Base-by-base conservation (phyloP, 768 basidiomycete species). In the Leucosporidium creatinivorum region DNA sequence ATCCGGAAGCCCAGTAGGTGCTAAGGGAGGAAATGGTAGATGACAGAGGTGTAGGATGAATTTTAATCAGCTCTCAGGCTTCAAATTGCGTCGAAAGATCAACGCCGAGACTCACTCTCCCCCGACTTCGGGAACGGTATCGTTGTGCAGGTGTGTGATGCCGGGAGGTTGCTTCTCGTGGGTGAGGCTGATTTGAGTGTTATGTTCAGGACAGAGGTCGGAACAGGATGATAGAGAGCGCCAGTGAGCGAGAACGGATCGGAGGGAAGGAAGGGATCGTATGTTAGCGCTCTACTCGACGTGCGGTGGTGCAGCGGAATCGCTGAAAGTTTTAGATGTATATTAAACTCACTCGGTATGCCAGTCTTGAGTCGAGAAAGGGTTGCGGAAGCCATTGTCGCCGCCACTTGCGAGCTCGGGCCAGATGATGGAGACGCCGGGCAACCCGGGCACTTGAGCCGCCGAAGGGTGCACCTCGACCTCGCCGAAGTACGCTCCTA, bases 81-180 rank as follows among this genome's bases (percentile, higher is more conserved):
- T 21, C 7, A 21, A 17, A 28, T 13, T 10, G n/a, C 8, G 39
- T 13, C 2, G 15, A 15, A 44, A 17, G 15, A 17, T 13, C 8
- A 44, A 44, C 39, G 39, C 39, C 39, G 39, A 44, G 13, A 44
- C 39, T 44, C 39, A 9, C 23, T 56, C 52, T 1, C 52, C 62
- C 1, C 62, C 62, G 13, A 55, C 52, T 4, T 48, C 21, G 3
- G 62, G 62, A 21, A 63, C 23, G 10, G 54, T 33, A 30, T 63
- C 81, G 57, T 91, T 77, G 74, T 88, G 87, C 47, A 93, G 81
- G 13, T 88, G 89, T 18, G 89, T 91, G 39, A 85, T 81, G 73
- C 87, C 83, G 1, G 89, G 89, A n/a, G 88, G 88, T 73, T 77
- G 75, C 3, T 87, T 74, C 77, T 93, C 89, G 78, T 90, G 92